These are phyloP conservation scores for Beta corolliflora DNA, from an alignment of 179 eudicot genomes.

Conservation along the genomic window DNA sequence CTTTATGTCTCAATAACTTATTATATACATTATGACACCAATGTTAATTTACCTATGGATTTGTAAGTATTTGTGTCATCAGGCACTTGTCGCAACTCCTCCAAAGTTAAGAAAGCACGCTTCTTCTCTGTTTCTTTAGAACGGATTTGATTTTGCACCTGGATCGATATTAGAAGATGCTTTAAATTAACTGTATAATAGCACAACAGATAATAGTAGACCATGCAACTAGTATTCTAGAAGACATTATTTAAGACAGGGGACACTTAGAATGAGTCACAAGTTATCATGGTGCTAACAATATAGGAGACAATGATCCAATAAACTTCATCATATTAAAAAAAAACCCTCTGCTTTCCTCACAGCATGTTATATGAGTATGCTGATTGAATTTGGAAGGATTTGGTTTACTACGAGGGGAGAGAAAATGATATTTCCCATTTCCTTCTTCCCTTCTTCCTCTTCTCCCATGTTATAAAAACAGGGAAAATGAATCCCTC, in stretches of 20 bases:
- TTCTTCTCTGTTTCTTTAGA: conserved; percentile 90
- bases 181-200: neutral
- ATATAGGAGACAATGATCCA: neutral
- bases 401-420: too few relatives aligned
- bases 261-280: neutral
- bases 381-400: neutral
- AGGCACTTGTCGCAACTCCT: conserved; percentile 80
- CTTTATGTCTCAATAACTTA: neutral
- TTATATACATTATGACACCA: neutral
- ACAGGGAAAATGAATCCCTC: too few relatives aligned
- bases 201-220: neutral
- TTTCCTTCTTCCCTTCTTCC: too few relatives aligned
- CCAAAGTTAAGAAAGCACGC: conserved; percentile 90
- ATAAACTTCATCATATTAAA: neutral
- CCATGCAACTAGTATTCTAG: neutral
- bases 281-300: neutral
- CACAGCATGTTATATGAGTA: neutral
- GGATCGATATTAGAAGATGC: conserved; percentile 2
- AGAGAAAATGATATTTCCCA: too few relatives aligned
- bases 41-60: conserved; percentile 61
- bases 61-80: conserved; percentile 94
- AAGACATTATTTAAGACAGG: neutral
- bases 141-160: conserved; percentile 83
- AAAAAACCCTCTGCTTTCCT: neutral
- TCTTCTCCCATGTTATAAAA: too few relatives aligned